These are phyloP conservation scores for Leishmania lainsoni DNA, from an alignment of 208 protist genomes.

Conservation along the genomic window DNA sequence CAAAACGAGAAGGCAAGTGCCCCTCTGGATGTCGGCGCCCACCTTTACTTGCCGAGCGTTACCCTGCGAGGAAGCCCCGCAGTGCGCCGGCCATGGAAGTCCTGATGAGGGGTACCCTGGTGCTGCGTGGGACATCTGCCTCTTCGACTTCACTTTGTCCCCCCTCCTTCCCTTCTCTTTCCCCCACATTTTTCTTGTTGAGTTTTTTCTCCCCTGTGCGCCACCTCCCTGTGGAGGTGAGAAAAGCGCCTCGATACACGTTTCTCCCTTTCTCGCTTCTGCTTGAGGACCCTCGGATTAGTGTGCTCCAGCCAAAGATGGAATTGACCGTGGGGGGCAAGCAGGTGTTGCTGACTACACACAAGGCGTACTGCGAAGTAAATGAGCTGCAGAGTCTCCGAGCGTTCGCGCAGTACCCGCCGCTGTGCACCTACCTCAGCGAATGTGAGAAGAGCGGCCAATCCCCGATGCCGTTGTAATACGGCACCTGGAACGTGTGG, in stretches of 20 bases:
- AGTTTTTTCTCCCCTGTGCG: background rate
- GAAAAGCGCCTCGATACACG: background rate
- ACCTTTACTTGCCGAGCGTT: background rate
- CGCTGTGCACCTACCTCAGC: slow-evolving; percentile 51
- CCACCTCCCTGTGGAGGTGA: background rate
- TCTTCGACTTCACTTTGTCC: background rate
- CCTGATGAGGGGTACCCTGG: background rate
- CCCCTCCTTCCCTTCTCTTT: background rate
- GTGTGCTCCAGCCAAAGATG: slow-evolving; percentile 29
- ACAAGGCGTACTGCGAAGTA: slow-evolving; percentile 69
- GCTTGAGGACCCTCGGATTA: background rate
- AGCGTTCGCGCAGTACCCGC: slow-evolving; percentile 46
- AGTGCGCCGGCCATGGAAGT: background rate
- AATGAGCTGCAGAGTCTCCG: slow-evolving; percentile 38
- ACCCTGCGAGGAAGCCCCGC: background rate
- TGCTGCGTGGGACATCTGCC: background rate
- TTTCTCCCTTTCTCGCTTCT: background rate
- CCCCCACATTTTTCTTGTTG: background rate
- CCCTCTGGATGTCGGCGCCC: background rate
- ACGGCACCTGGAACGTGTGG: slow-evolving; percentile 53
- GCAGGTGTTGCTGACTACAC: slow-evolving; percentile 53
- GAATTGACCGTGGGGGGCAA: slow-evolving; percentile 50
- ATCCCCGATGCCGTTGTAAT: slow-evolving; percentile 56
- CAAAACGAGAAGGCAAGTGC: background rate
- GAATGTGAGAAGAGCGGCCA: slow-evolving; percentile 32